Evolutionary conservation across 2,329 filamentous ascomycete genomes (phyloP), one percentile per base, ranked within the genome.

Genomic region (Zarea fungicola): DNA sequence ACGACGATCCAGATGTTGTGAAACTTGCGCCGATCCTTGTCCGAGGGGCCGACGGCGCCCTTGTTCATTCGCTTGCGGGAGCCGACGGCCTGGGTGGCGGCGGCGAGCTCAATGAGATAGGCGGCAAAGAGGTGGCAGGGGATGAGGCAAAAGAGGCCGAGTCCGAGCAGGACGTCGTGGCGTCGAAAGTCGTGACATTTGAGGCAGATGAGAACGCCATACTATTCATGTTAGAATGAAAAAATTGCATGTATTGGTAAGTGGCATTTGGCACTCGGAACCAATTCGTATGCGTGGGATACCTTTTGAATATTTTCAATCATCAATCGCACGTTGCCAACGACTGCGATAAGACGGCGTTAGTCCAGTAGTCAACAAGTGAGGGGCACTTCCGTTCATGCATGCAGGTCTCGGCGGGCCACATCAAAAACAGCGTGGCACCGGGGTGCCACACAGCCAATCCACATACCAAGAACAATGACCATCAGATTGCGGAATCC

Each of bases 241-340:
- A 22, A 18, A 19, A 14, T 13, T 44, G 32, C 22, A 21, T n/a
- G n/a, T n/a, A 29, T 11, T 18, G 34, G 34, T 9, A 18, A 29
- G n/a, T 18, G 29, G 19, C 5, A 28, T 19, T n/a, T n/a, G 9
- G 16, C 18, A 55, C n/a, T n/a, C n/a, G n/a, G n/a, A n/a, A n/a
- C n/a, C n/a, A n/a, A n/a, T n/a, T n/a, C n/a, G n/a, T n/a, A n/a
- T n/a, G n/a, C n/a, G n/a, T n/a, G n/a, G n/a, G 55, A 53, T 63
- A 89, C 88, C 78, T 96, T 96, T 74, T 92, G 88, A 58, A 92
- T 89, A 64, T 99, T 99, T 69, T 97, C 93, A 62, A 99, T 90
- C 72, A 97, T 89, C 60, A 99, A 76, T 55, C 93, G 84, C 44
- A 99, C 70, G 64, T 99, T 99, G 60, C 91, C 93, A 42, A 92